These are phyloP conservation scores for Suillus lakei DNA, from an alignment of 768 basidiomycete species.

Conservation along the genomic window DNA sequence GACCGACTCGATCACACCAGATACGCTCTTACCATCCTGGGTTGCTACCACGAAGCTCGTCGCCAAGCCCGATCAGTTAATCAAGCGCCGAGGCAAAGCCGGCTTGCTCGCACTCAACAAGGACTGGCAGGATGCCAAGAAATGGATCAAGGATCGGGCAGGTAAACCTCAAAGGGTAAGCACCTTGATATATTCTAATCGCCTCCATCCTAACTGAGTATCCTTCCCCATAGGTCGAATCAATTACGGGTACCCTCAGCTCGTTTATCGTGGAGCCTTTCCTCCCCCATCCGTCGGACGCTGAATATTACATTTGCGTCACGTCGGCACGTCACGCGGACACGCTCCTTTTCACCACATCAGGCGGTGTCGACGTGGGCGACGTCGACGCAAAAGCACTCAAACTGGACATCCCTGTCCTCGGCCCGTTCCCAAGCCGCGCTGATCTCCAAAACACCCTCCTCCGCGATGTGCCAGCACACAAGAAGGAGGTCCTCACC, in stretches of 20 bases:
- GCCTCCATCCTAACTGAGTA: too few relatives aligned
- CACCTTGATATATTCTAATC: too few relatives aligned
- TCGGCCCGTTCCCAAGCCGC: slow-evolving; percentile 78
- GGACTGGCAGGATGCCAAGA: too few relatives aligned
- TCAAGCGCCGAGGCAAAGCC: too few relatives aligned
- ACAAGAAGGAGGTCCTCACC: slow-evolving; percentile 88
- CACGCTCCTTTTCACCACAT: slow-evolving; percentile 97
- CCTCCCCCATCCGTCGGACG: slow-evolving; percentile 90
- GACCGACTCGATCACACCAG: too few relatives aligned
- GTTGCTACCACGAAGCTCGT: too few relatives aligned
- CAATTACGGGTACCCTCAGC: slow-evolving; percentile 55
- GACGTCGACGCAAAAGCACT: slow-evolving; percentile 98
- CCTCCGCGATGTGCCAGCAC: slow-evolving; percentile 78
- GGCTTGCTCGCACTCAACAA: too few relatives aligned
- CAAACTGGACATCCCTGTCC: slow-evolving; percentile 82
- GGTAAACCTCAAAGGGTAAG: too few relatives aligned
- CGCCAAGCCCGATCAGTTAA: too few relatives aligned
- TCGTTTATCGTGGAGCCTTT: slow-evolving; percentile 99
- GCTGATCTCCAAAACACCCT: slow-evolving; percentile 74
- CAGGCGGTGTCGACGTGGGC: slow-evolving; percentile 98
- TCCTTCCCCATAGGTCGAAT: too few relatives aligned
- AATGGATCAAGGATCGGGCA: too few relatives aligned
- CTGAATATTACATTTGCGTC: slow-evolving; percentile 98
- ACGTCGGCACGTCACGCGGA: slow-evolving; percentile 95
- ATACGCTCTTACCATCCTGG: too few relatives aligned